phyloP scores from a whole-genome alignment of 345 rosid species.

The Gossypioides kirkii region DNA sequence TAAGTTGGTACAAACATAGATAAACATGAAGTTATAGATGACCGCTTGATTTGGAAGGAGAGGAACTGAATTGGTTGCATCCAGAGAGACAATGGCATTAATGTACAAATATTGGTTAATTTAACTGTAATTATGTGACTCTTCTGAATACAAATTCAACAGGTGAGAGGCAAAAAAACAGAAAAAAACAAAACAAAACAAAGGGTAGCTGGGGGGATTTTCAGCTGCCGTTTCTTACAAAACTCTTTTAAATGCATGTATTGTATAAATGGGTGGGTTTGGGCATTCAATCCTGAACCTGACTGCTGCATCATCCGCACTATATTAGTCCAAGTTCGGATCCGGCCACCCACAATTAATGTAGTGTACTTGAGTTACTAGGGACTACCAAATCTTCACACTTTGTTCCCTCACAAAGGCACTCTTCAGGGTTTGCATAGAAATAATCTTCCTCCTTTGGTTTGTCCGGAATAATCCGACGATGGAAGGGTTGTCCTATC shows the following conservation, averaged over 20 bases:
- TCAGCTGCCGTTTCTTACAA: constrained; percentile 25
- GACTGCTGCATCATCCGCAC: constrained; percentile 10
- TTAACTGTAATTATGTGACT: constrained; percentile 12
- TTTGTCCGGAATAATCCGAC: constrained; percentile 57
- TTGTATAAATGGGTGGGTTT: neutral
- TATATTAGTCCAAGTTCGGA: neutral
- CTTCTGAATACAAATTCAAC: constrained; percentile 17
- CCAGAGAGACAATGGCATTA: neutral
- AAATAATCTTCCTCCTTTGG: constrained; percentile 98
- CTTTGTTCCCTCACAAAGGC: constrained; percentile 62
- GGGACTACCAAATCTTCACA: constrained; percentile 51
- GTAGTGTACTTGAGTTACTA: constrained; percentile 27
- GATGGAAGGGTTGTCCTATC: constrained; percentile 64
- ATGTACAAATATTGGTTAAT: constrained; percentile 14
- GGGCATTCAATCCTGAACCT: neutral
- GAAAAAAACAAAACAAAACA: constrained; percentile 26
- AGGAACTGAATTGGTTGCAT: neutral
- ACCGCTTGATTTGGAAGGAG: neutral
- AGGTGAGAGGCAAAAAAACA: constrained; percentile 6
- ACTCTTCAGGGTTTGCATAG: constrained; percentile 89
- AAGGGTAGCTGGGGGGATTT: constrained; percentile 10
- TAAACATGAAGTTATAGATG: too few species aligned
- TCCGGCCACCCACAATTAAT: constrained; percentile 6
- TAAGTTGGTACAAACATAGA: too few species aligned
- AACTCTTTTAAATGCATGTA: constrained; percentile 18